These are phyloP conservation scores for Delitschia confertaspora DNA, from an alignment of 495 filamentous ascomycete genomes.

Conservation along the genomic window DNA sequence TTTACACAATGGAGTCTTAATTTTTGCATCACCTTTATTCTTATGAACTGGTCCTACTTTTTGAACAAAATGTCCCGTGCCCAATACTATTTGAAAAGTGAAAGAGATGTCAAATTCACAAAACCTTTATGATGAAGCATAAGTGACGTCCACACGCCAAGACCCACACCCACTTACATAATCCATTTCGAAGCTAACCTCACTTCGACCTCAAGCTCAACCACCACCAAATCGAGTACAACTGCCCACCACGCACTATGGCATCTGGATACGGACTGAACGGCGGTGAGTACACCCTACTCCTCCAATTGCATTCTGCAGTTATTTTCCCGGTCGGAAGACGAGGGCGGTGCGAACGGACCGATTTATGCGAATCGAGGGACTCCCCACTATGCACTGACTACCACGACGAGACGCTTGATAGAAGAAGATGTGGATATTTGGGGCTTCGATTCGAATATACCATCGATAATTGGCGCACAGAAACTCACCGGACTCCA, in stretches of 20 bases:
- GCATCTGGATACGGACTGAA: constrained; percentile 22
- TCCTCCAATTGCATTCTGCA: background rate
- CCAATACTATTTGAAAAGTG: background rate
- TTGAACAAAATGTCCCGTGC: background rate
- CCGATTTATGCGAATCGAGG: background rate
- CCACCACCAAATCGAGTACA: constrained; percentile 1
- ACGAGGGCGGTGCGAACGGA: background rate
- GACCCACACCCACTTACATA: background rate
- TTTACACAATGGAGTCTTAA: background rate
- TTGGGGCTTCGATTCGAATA: background rate
- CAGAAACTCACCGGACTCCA: background rate
- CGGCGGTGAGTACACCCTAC: constrained; percentile 14
- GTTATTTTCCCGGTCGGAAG: background rate
- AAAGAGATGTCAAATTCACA: background rate
- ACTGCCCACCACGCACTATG: constrained; percentile 19
- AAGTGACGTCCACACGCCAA: background rate
- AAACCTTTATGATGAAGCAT: background rate
- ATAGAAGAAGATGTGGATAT: background rate
- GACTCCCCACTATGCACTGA: background rate
- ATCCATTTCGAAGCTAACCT: no score
- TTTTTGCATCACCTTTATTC: constrained; percentile 1
- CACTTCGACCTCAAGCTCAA: constrained; percentile 5
- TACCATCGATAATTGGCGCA: background rate
- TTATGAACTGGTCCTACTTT: no score
- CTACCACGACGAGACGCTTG: background rate